These are phyloP conservation scores for Ceratocystis huliohia DNA, from an alignment of 2,329 filamentous ascomycete genomes.

Conservation along the genomic window DNA sequence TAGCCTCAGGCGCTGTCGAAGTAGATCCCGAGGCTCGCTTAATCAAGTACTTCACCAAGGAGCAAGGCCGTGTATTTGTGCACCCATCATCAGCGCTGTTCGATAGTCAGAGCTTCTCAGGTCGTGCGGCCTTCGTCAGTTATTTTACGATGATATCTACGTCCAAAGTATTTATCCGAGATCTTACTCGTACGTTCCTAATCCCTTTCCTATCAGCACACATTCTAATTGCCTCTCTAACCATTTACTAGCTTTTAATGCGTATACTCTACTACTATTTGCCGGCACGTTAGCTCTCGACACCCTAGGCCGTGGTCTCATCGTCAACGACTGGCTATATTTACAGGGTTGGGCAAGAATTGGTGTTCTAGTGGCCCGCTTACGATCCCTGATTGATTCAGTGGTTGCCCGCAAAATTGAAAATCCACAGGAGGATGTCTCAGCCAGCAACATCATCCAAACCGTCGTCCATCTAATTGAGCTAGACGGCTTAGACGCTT, in stretches of 20 bases:
- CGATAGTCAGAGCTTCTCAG: slow-evolving; percentile 64
- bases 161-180: slow-evolving; percentile 80
- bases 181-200: slow-evolving; percentile 62
- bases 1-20: slow-evolving; percentile 78
- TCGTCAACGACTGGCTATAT: slow-evolving; percentile 82
- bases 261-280: slow-evolving; percentile 79
- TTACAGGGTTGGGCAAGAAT: slow-evolving; percentile 89
- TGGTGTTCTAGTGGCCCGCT: slow-evolving; percentile 70
- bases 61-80: slow-evolving; percentile 78
- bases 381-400: slow-evolving; percentile 77
- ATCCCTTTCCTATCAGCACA: background rate
- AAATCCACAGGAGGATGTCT: slow-evolving; percentile 45
- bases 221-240: background rate
- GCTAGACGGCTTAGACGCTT: slow-evolving; percentile 72
- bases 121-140: slow-evolving; percentile 62
- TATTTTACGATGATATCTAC: slow-evolving; percentile 92
- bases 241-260: slow-evolving; percentile 56
- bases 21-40: slow-evolving; percentile 82
- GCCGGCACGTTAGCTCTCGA: slow-evolving; percentile 75
- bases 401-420: slow-evolving; percentile 71
- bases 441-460: slow-evolving; percentile 55
- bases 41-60: slow-evolving; percentile 85
- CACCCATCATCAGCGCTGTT: slow-evolving; percentile 85
- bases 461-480: slow-evolving; percentile 73
- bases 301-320: slow-evolving; percentile 69